These are phyloP conservation scores for Fraxinus excelsior DNA, from an alignment of 257 asterid genomes.

Conservation along the genomic window DNA sequence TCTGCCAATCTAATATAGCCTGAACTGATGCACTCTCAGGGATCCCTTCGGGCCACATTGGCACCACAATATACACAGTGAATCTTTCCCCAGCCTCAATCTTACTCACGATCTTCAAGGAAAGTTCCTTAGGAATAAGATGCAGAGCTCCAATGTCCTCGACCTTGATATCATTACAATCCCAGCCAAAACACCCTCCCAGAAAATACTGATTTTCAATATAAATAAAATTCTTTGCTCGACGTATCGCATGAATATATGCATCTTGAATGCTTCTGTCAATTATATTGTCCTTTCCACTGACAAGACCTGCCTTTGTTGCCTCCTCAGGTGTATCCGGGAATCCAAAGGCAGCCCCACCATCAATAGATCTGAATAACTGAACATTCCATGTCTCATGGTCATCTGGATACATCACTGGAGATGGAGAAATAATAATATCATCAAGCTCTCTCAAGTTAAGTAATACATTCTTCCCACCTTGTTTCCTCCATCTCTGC, in stretches of 20 bases:
- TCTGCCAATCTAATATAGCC: conserved; percentile 95
- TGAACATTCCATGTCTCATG: conserved; percentile 90
- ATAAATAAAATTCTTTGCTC: conserved; percentile 81
- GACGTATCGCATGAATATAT: conserved; percentile 85
- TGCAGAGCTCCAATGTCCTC: conserved; percentile 89
- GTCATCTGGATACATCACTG: conserved; percentile 74
- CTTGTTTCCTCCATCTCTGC: conserved; percentile 97
- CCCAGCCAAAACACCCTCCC: conserved; percentile 79
- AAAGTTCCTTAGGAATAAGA: conserved; percentile 83
- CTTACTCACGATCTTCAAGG: conserved; percentile 82
- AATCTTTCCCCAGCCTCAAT: conserved; percentile 94
- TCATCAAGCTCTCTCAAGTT: conserved; percentile 72
- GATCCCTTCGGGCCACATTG: conserved; percentile 98
- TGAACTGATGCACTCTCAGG: conserved; percentile 96
- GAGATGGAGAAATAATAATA: conserved; percentile 73
- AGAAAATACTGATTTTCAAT: conserved; percentile 93
- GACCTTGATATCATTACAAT: conserved; percentile 61
- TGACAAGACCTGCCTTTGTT: conserved; percentile 72
- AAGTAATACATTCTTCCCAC: conserved; percentile 71
- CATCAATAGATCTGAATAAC: conserved; percentile 85
- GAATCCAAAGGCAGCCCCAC: conserved; percentile 93
- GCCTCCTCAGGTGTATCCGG: conserved; percentile 90
- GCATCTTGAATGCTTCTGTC: conserved; percentile 97
- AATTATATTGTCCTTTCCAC: conserved; percentile 85
- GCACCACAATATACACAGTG: conserved; percentile 77